Base-by-base conservation (phyloP, 352 stramenopile genomes). In the Pythium sukuiense region DNA sequence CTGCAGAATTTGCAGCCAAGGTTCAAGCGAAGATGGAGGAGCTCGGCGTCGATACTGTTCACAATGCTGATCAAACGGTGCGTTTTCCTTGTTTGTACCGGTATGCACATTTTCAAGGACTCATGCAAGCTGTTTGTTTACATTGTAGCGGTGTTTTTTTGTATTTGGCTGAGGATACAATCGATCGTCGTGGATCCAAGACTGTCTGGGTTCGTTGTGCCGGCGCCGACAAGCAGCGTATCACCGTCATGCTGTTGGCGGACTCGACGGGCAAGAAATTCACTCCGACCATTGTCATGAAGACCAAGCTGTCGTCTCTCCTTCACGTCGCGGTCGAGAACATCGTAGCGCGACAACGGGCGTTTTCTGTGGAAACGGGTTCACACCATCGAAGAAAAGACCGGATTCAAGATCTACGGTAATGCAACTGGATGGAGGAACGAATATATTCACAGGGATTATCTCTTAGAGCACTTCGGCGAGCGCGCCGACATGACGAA, bases 401-500 rank as follows among this genome's bases (percentile, higher is more conserved):
- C 52, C 2, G 61, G 60, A 46, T 46, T 70, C 6, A 33, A 69
- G 2, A 64, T 79, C 39, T 67, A 78, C 43, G 55, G 46, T 11
- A 77, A 79, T 46, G 30, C 16, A 0, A 67, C 35, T 14, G 70
- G 58, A 0, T 77, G 74, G 69, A 76, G 71, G 69, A 71, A 71
- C 24, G 56, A 52, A 18, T 20, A 50, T 16, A 35, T 75, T 1
- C 71, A 67, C 12, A 12, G 75, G 0, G 27, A 33, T 6, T 79
- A 69, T 54, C 18, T 73, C 8, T 9, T 6, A 9, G 59, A 49
- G 57, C 61, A 75, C 58, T 76, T 79, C 33, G 58, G 46, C 4
- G 49, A 53, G 3, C 20, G 62, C 11, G 26, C 39, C 7, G 49
- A 70, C 24, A 66, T 56, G 55, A 16, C 37, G 24, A 52, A 60